Conservation (phyloP, 2,329 filamentous ascomycete species). For the Trichophyton schoenleinii region DNA sequence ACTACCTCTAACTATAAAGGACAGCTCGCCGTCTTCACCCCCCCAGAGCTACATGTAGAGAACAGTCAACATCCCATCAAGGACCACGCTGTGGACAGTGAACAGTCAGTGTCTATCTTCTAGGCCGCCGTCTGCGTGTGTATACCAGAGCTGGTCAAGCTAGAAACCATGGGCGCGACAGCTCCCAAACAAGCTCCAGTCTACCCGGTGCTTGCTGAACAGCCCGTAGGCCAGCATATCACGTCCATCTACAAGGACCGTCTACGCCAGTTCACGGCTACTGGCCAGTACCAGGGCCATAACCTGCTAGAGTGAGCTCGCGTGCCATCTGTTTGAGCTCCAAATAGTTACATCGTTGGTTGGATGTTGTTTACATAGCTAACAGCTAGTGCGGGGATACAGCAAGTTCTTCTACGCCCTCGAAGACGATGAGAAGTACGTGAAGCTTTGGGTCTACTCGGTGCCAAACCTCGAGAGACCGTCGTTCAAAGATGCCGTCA, state of each 20-base stretch:
- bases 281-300: constrained; percentile 63
- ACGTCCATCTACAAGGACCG: constrained; percentile 73
- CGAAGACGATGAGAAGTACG: constrained; percentile 56
- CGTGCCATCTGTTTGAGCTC: neutral
- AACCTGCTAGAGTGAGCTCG: constrained; percentile 57
- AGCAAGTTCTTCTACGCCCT: constrained; percentile 62
- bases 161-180: constrained; percentile 26
- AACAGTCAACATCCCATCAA: no score
- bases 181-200: constrained; percentile 25
- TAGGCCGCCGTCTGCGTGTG: neutral
- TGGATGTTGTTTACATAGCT: neutral
- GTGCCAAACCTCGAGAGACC: constrained; percentile 69
- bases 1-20: neutral
- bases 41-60: no score
- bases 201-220: constrained; percentile 39
- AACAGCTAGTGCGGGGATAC: neutral
- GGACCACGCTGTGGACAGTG: neutral
- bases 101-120: neutral
- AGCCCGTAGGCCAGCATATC: constrained; percentile 64
- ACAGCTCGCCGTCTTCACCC: neutral
- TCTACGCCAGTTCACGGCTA: constrained; percentile 65
- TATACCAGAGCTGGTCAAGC: neutral
- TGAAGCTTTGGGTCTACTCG: constrained; percentile 77
- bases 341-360: neutral
- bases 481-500: constrained; percentile 69